Evolutionary conservation across 176 grass and related monocot species (phyloP), one percentile per base, ranked within the genome.

Genomic region (Raddia distichophylla): DNA sequence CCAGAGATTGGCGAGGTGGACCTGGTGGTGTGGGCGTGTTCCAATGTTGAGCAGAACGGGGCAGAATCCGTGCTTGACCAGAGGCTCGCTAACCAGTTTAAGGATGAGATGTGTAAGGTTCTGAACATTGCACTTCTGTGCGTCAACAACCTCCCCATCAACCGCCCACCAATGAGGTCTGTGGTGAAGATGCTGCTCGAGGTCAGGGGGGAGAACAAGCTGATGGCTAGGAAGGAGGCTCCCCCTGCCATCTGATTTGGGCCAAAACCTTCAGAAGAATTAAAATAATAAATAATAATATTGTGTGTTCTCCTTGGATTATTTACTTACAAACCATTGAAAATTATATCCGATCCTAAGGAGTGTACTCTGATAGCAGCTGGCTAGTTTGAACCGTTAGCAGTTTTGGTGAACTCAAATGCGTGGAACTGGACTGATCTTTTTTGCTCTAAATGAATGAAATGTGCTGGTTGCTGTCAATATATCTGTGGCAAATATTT

Each of bases 171-270:
- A 0, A 98, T 98, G 95, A 87, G 92, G 85, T 18, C 59, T 3
- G 90, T 98, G 32, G 90, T 95, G 78, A 93, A 76, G 66, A 79
- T 95, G 92, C 77, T 98, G 74, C 84, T 85, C 49, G 88, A 93
- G 64, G 80, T 90, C 10, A 40, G 27, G 56, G 86, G 65, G 46
- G 71, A 77, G 18, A 85, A 44, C 80, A 89, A 68, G 70, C 33
- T 50, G 1, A 93, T 84, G 79, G 32, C 17, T 0, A 68, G 73
- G 50, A 82, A 86, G 50, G 80, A 60, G 45, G 59, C 10, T 6
- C 34, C 11, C 35, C 51, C n/a, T 0, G 7, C 65, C 42, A 17
- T 70, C 65, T 80, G 70, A 84, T 33, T 16, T 46, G 22, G 17
- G 51, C 49, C n/a, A 60, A 59, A 70, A 49, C 72, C 47, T n/a